Evolutionary conservation across 140 eudicot species (phyloP), one percentile per base, ranked within the genome.

Genomic region (Oenanthe javanica): DNA sequence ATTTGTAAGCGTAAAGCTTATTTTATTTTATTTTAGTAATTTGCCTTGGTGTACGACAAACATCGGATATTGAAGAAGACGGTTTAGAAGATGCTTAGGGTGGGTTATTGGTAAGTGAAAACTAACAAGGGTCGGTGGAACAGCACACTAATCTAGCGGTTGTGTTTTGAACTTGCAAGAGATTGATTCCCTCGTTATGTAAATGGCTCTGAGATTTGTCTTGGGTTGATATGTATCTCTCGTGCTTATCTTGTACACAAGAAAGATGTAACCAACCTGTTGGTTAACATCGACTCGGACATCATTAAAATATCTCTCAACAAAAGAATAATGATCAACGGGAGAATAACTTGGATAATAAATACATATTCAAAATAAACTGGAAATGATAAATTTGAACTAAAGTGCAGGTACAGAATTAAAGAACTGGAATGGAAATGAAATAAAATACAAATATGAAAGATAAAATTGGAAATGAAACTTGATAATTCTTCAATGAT

Each of bases 41-140:
- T 14, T 45, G 75, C 42, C 70, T 7, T 7, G 8, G 13, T 49
- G 54, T 76, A 82, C 57, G 31, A 63, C n/a, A 8, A 45, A 36
- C 47, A 38, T 75, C 67, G 84, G 42, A 49, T 40, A 15, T 11
- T 13, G 54, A 57, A n/a, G n/a, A n/a, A 51, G 80, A 77, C 38
- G 46, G 59, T 43, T 23, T 7, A 36, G 3, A 80, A 80, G 75
- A 42, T 31, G 75, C 12, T 42, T 15, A 38, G 11, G 66, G 78
- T 70, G 70, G 82, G 82, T n/a, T 50, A 46, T 43, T 1, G 77
- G 77, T 46, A 4, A 42, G 43, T 47, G 77, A 80, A 69, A 69
- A 80, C 82, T 48, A 74, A 31, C 18, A 73, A 72, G 74, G 79
- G 81, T 78, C 81, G 81, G 81, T 78, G 55, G 52, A 18, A 59